Base-by-base conservation (phyloP, 1,139 yeast genomes). In the Geotrichum siamense region DNA sequence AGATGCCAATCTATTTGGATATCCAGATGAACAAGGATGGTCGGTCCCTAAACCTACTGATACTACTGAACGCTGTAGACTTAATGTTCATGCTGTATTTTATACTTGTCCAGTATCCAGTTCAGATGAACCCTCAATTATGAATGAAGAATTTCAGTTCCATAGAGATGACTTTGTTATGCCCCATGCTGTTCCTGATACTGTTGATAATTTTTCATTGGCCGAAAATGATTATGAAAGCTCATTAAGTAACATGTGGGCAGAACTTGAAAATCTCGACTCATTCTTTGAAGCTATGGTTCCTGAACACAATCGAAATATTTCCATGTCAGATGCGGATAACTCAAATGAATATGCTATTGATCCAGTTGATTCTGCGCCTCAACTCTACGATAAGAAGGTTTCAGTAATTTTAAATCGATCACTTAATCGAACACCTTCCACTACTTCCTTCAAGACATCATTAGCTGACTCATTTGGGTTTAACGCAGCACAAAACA, bases 1-100 rank as follows among this genome's bases (percentile, higher is more conserved):
- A 53, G 81, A 94, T 1, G 91, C 94, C 0, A 86, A 96, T 0
- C 68, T 91, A 45, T 93, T 87, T 68, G 98, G 98, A 13, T 80
- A 89, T 19, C 98, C 98, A 0, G 96, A 87, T 49, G 95, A 85
- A n/a, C 79, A 81, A 58, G 99, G 99, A 1, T 93, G 99, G 99
- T 81, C 96, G 0, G 79, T 93, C 39, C 94, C 97, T 1, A 82
- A 84, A 91, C 96, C 97, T 0, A 84, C 89, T 0, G 78, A 84
- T 28, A 81, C 94, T 0, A 86, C 96, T 0, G 82, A 94, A 0
- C 76, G 82, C 10, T 85, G 97, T 0, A 70, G 97, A 52, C 85
- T 84, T 59, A 91, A 93, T 58, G 94, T 93, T 1, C 97, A 91
- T 62, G 89, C 97, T 0, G 98, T 91, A 2, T 91, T 85, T 59